Evolutionary conservation across 2,329 filamentous ascomycete species (phyloP).

Genomic region (Fusarium sp.): DNA sequence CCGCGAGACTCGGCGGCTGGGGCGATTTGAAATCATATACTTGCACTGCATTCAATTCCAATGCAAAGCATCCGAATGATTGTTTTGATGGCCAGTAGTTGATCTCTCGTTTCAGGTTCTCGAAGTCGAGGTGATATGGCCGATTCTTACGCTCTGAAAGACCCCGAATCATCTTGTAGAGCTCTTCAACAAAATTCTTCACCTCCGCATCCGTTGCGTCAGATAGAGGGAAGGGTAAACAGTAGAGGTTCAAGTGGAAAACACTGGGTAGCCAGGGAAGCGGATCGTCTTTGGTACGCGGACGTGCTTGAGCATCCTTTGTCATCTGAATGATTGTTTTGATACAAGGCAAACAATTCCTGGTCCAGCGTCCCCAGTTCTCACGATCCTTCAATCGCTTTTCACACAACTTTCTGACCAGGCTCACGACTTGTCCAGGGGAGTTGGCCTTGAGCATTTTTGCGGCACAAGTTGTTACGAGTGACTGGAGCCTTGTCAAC

Average conservation of each 20-base stretch:
- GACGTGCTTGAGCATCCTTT: constrained; percentile 5
- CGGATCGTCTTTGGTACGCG: background rate
- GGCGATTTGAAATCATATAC: constrained; percentile 1
- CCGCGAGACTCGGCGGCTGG: constrained; percentile 11
- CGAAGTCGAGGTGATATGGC: constrained; percentile 44
- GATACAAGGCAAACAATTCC: constrained; percentile 40
- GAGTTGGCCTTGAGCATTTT: constrained; percentile 9
- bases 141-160: constrained; percentile 20
- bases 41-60: constrained; percentile 20
- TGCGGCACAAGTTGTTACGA: constrained; percentile 4
- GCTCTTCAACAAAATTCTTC: constrained; percentile 7
- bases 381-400: constrained; percentile 2
- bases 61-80: constrained; percentile 6
- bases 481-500: constrained; percentile 10
- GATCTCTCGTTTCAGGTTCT: constrained; percentile 24
- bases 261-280: constrained; percentile 21
- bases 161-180: constrained; percentile 24
- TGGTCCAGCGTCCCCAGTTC: constrained; percentile 29
- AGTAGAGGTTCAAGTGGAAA: constrained; percentile 23
- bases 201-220: constrained; percentile 1
- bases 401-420: constrained; percentile 3
- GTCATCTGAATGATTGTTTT: constrained; percentile 30
- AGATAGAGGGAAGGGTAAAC: constrained; percentile 28
- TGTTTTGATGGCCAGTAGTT: background rate
- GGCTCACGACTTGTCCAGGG: background rate